These are phyloP conservation scores for Ceratopteris richardii DNA, from an alignment of 75 land plant species.

Conservation along the genomic window DNA sequence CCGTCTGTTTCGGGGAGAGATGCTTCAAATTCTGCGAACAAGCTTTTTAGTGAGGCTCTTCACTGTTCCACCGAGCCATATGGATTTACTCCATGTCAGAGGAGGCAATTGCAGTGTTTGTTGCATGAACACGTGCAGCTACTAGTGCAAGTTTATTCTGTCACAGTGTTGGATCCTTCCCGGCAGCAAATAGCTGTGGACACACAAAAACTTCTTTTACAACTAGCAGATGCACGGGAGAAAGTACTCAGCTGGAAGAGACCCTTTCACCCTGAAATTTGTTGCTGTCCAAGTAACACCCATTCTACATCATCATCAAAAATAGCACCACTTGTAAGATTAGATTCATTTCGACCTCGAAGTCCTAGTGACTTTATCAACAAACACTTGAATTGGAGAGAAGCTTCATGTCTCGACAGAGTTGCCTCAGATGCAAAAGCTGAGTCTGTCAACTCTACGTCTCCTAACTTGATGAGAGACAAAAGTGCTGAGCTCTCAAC, in stretches of 20 bases:
- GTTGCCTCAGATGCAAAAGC: too few relatives aligned
- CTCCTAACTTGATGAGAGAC: too few relatives aligned
- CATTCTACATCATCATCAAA: conserved; percentile 37
- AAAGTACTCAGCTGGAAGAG: conserved; percentile 39
- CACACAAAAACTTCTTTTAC: conserved; percentile 47
- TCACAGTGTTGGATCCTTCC: conserved; percentile 75
- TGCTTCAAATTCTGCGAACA: conserved; percentile 5
- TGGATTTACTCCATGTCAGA: conserved; percentile 69
- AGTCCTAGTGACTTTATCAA: not conserved
- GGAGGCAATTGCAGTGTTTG: conserved; percentile 81
- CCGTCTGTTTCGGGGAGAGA: conserved; percentile 29
- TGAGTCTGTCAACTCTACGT: too few relatives aligned
- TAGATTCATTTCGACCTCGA: not conserved
- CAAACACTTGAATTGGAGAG: too few relatives aligned
- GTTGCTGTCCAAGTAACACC: conserved; percentile 49
- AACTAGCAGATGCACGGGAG: conserved; percentile 53
- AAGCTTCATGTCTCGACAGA: too few relatives aligned
- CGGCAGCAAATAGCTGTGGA: conserved; percentile 57
- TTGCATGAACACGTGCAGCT: conserved; percentile 96
- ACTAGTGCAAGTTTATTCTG: conserved; percentile 74
- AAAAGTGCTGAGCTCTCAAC: not conserved
- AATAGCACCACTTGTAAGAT: not conserved
- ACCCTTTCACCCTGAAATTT: conserved; percentile 49
- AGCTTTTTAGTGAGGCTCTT: conserved; percentile 3
- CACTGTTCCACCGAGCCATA: not conserved